These are phyloP conservation scores for Eutrema heterophyllum DNA, from an alignment of 345 rosid species.

Conservation along the genomic window DNA sequence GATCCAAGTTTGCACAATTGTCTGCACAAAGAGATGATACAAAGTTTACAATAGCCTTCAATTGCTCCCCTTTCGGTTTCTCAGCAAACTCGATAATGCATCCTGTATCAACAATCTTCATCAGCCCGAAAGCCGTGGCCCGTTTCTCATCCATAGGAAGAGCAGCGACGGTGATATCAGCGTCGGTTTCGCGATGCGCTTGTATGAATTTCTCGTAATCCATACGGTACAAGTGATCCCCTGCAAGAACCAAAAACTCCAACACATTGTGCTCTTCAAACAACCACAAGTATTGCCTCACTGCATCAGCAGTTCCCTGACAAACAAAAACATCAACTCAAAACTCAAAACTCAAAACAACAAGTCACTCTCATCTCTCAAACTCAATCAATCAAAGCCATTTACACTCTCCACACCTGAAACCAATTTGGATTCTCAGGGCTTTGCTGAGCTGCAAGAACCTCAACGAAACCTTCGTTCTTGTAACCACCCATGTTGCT, in stretches of 20 bases:
- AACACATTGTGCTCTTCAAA: constrained; percentile 95
- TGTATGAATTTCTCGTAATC: constrained; percentile 95
- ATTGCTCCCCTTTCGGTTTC: constrained; percentile 93
- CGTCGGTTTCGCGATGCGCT: constrained; percentile 94
- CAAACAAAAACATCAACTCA: neutral
- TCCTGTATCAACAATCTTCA: constrained; percentile 99
- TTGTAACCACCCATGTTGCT: constrained; percentile 97
- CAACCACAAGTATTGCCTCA: constrained; percentile 92
- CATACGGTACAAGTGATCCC: constrained; percentile 96
- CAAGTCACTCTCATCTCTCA: neutral
- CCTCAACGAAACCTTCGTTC: constrained; percentile 99
- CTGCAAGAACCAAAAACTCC: constrained; percentile 92
- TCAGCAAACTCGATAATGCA: constrained; percentile 88
- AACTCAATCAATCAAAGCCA: neutral
- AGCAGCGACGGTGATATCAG: constrained; percentile 98
- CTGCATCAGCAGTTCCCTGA: constrained; percentile 98
- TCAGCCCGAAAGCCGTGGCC: constrained; percentile 87
- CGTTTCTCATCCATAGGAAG: constrained; percentile 94
- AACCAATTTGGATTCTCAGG: constrained; percentile 99
- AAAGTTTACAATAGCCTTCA: constrained; percentile 92
- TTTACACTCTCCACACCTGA: constrained; percentile 43
- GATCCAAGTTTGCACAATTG: too few relatives aligned
- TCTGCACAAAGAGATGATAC: too few relatives aligned
- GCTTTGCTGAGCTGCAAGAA: constrained; percentile 96
- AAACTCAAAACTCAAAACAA: neutral